Conservation (phyloP, 371 early-diverging fungal genomes). For the Mucor ambiguus region DNA sequence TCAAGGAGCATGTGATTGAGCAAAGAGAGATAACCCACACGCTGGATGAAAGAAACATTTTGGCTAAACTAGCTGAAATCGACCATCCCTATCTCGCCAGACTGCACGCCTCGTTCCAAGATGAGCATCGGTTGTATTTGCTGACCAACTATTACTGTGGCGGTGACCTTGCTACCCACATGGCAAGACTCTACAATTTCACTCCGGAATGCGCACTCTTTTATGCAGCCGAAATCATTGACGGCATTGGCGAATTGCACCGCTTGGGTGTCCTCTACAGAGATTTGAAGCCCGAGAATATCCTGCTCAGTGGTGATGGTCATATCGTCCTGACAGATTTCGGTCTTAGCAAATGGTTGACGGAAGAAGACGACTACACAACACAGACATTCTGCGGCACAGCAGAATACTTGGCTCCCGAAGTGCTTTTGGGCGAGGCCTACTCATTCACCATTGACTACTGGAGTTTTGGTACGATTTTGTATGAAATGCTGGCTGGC, state of each 20-base stretch:
- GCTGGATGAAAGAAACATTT: constrained; percentile 47
- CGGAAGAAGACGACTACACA: constrained; percentile 32
- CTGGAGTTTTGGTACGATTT: constrained; percentile 96
- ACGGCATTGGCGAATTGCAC: constrained; percentile 90
- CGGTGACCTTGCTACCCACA: constrained; percentile 74
- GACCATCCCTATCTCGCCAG: constrained; percentile 94
- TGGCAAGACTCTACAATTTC: constrained; percentile 50
- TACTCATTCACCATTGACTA: constrained; percentile 93
- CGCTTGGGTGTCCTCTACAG: constrained; percentile 85
- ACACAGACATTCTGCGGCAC: constrained; percentile 97
- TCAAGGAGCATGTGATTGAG: constrained; percentile 90
- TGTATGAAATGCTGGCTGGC: constrained; percentile 85
- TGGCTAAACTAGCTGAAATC: constrained; percentile 40
- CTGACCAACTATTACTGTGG: constrained; percentile 97
- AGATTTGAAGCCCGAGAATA: constrained; percentile 92
- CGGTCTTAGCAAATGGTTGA: constrained; percentile 80
- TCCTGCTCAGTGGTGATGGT: constrained; percentile 75
- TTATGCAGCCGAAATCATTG: constrained; percentile 88
- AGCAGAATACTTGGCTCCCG: constrained; percentile 92
- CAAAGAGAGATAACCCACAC: constrained; percentile 88
- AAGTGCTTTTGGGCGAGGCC: constrained; percentile 77
- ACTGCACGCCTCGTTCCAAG: constrained; percentile 92
- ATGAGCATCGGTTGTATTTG: constrained; percentile 88
- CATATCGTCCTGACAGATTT: constrained; percentile 93
- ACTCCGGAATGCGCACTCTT: constrained; percentile 55